phyloP scores from a whole-genome alignment of 2,329 filamentous ascomycete genomes.

The Periconia sp. region DNA sequence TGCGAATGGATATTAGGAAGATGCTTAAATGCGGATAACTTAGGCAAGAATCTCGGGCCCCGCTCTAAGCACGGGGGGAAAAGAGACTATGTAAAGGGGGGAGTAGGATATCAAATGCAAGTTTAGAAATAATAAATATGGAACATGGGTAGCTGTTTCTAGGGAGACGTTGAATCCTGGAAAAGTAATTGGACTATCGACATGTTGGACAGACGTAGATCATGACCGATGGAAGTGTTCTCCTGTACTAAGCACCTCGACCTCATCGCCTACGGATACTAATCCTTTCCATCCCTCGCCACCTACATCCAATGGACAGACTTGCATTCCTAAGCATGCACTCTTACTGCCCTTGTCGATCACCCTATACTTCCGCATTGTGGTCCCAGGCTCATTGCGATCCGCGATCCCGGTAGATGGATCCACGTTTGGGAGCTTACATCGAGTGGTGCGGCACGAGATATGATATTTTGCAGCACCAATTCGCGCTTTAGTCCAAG shows the following conservation, averaged over 20 bases:
- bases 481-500: conserved; percentile 66
- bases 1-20: no score
- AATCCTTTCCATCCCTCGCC: no score
- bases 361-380: conserved; percentile 63
- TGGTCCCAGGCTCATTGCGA: conserved; percentile 61
- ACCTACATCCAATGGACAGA: conserved; percentile 58
- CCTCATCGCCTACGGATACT: conserved; percentile 39
- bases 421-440: conserved; percentile 74
- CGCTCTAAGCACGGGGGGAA: no score
- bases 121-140: no score
- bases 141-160: no score
- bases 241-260: conserved; percentile 40
- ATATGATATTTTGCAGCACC: conserved; percentile 58
- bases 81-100: no score
- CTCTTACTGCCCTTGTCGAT: conserved; percentile 66
- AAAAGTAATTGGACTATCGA: no score
- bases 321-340: conserved; percentile 70
- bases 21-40: no score
- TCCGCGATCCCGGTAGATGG: conserved; percentile 65
- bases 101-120: no score
- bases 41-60: no score
- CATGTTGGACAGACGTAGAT: no score
- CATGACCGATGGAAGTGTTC: conserved; percentile 44
- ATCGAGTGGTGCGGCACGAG: conserved; percentile 70
- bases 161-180: no score